Conservation (phyloP, 1,284 basidiomycete species). For the Sanguinoderma infundibulare region DNA sequence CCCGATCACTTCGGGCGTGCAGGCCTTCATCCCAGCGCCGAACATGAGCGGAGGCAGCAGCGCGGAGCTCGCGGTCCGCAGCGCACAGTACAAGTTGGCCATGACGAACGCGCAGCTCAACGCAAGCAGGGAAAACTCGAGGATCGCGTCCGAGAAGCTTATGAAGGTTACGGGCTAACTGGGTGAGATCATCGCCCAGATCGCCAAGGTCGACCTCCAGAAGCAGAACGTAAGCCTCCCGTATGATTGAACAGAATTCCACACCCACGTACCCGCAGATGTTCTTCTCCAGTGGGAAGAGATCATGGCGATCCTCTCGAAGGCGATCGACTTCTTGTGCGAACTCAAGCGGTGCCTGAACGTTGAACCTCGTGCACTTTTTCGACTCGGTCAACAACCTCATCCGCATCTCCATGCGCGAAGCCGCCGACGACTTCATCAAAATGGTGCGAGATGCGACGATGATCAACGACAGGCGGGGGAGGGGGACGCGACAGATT, state of each 20-base stretch:
- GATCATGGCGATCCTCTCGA: constrained; percentile 9
- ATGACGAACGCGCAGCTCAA: constrained; percentile 9
- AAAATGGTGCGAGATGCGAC: constrained; percentile 12
- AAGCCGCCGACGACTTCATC: constrained; percentile 11
- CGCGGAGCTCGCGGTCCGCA: constrained; percentile 2
- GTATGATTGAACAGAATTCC: neutral
- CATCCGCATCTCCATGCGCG: constrained; percentile 12
- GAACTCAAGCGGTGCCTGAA: constrained; percentile 16
- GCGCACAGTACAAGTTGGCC: constrained; percentile 6
- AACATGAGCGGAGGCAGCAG: constrained; percentile 5
- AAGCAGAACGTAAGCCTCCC: constrained; percentile 9
- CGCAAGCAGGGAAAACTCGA: constrained; percentile 12
- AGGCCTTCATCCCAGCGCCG: constrained; percentile 3
- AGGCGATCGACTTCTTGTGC: constrained; percentile 15
- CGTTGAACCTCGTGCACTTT: constrained; percentile 19
- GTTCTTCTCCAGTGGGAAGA: constrained; percentile 10
- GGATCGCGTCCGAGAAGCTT: constrained; percentile 12
- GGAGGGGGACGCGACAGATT: neutral
- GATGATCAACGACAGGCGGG: constrained; percentile 1
- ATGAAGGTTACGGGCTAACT: constrained; percentile 13
- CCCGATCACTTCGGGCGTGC: constrained; percentile 4
- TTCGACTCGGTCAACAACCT: constrained; percentile 15
- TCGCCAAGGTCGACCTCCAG: constrained; percentile 9
- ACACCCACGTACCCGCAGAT: no score
- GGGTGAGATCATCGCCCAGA: constrained; percentile 12